Percentiles rank a stretch among this genome's conserved stretches.
These are phyloP conservation scores for Colletotrichum noveboracense DNA, from an alignment of 2,329 filamentous ascomycete species.

Conservation along the genomic window DNA sequence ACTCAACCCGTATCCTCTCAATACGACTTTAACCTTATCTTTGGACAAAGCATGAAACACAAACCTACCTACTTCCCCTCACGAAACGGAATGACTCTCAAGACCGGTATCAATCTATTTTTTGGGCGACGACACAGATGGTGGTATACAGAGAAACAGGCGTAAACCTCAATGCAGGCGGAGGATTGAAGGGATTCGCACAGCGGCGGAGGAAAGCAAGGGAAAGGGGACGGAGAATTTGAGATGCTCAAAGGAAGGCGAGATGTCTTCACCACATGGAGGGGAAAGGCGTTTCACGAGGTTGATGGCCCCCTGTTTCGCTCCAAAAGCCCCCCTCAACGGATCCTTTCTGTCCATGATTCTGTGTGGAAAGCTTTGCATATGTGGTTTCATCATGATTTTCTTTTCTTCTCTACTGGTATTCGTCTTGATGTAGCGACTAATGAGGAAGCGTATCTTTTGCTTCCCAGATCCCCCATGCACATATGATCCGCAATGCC, in stretches of 20 bases:
- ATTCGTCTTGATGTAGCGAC: conserved; percentile 20
- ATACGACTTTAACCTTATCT: background rate
- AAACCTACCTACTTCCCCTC: background rate
- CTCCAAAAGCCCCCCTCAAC: background rate
- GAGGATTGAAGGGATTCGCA: background rate
- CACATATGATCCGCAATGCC: background rate
- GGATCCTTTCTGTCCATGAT: background rate
- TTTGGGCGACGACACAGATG: background rate
- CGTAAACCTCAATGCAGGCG: background rate
- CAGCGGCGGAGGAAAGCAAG: background rate
- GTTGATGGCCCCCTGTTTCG: background rate
- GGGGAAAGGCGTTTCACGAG: conserved; percentile 12
- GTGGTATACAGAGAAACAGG: background rate
- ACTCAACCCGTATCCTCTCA: background rate
- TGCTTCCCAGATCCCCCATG: background rate
- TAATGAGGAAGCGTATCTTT: conserved; percentile 11
- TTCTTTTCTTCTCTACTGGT: conserved; percentile 7
- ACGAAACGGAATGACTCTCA: conserved; percentile 10
- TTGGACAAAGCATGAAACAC: background rate
- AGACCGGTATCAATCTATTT: conserved; percentile 3
- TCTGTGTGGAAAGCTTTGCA: conserved; percentile 5
- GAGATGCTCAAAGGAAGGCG: conserved; percentile 4
- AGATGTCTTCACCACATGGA: background rate
- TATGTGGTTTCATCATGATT: conserved; percentile 10
- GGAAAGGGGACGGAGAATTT: background rate